These are phyloP conservation scores for Fagus sylvatica DNA, from an alignment of 306 rosid species.

Conservation along the genomic window DNA sequence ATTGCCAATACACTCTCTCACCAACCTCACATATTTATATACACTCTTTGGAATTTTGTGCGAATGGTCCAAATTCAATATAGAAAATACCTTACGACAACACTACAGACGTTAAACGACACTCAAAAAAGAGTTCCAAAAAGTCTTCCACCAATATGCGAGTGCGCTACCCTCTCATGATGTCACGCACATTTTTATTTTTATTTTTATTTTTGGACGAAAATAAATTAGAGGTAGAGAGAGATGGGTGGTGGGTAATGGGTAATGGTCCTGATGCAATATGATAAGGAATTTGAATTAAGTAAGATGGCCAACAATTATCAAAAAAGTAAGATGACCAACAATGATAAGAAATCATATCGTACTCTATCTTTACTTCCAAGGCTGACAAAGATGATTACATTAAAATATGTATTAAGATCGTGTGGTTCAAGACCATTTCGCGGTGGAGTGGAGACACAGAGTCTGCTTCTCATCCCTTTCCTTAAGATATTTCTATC, in stretches of 20 bases:
- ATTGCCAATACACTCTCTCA: background rate
- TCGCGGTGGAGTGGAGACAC: conserved; percentile 32
- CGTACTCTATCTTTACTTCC: conserved; percentile 20
- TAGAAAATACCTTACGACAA: background rate
- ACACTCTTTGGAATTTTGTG: background rate
- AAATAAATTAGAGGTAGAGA: background rate
- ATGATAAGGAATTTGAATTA: background rate
- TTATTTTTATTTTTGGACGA: background rate
- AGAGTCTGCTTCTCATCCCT: conserved; percentile 9
- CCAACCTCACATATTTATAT: background rate
- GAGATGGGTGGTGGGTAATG: background rate
- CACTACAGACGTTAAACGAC: background rate
- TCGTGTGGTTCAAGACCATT: conserved; percentile 38
- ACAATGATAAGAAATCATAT: background rate
- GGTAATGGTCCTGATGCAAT: background rate
- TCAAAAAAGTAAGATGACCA: no score
- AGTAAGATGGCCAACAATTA: background rate
- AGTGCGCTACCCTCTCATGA: conserved; percentile 14
- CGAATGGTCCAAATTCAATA: background rate
- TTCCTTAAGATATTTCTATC: conserved; percentile 26
- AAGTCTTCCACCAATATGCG: background rate
- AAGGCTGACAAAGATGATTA: conserved; percentile 17
- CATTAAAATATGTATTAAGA: background rate
- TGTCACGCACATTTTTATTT: background rate
- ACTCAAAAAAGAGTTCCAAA: background rate